phyloP scores from a whole-genome alignment of 2,329 filamentous ascomycete species.

The Fusarium nygamai region DNA sequence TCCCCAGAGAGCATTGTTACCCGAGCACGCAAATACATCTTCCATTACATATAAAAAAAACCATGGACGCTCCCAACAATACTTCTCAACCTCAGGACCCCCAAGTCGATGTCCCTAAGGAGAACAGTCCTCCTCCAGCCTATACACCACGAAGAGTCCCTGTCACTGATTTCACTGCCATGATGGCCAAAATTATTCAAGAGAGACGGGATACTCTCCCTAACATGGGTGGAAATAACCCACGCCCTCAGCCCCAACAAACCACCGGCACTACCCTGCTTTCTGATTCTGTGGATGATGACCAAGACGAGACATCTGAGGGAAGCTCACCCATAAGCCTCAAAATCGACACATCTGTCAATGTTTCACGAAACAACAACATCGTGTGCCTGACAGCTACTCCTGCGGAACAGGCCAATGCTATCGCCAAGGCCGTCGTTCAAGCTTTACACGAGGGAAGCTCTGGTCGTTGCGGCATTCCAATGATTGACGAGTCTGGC shows the following conservation, averaged over 20 bases:
- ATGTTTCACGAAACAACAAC: slow-evolving; percentile 60
- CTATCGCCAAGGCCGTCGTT: slow-evolving; percentile 57
- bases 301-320: slow-evolving; percentile 36
- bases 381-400: slow-evolving; percentile 55
- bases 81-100: slow-evolving; percentile 24
- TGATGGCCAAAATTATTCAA: slow-evolving; percentile 31
- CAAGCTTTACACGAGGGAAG: slow-evolving; percentile 56
- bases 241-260: slow-evolving; percentile 9
- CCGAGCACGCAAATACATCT: not conserved
- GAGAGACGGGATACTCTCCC: slow-evolving; percentile 8
- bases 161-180: slow-evolving; percentile 18
- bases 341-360: slow-evolving; percentile 59
- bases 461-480: slow-evolving; percentile 51
- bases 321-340: slow-evolving; percentile 55
- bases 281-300: slow-evolving; percentile 11
- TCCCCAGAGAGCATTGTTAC: not conserved
- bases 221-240: slow-evolving; percentile 4
- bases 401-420: slow-evolving; percentile 52
- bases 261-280: slow-evolving; percentile 9
- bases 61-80: slow-evolving; percentile 30
- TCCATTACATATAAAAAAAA: not conserved
- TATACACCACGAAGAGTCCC: slow-evolving; percentile 41
- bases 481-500: slow-evolving; percentile 59
- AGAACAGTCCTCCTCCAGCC: slow-evolving; percentile 44
- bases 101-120: slow-evolving; percentile 33